Conservation (phyloP, 148 eudicot genomes). For the Euryodendron excelsum region DNA sequence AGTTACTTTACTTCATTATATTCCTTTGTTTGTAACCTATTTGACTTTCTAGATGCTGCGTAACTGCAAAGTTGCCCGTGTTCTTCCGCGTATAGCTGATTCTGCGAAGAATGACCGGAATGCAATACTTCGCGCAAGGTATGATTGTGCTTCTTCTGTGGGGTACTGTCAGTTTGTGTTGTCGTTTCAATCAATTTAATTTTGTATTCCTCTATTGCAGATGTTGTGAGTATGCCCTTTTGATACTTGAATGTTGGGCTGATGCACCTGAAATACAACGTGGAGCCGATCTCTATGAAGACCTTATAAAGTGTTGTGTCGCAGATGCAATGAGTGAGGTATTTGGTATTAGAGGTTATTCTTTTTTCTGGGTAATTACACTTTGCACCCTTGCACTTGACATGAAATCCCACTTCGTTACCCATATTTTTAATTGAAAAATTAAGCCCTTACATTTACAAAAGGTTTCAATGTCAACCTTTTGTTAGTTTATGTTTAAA, state of each 20-base stretch:
- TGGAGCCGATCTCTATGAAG: slow-evolving; percentile 94
- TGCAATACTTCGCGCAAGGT: slow-evolving; percentile 95
- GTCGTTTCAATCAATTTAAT: background rate
- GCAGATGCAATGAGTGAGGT: slow-evolving; percentile 99
- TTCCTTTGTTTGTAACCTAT: slow-evolving; percentile 11
- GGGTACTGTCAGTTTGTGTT: background rate
- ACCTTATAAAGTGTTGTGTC: slow-evolving; percentile 86
- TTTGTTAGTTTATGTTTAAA: too few species aligned
- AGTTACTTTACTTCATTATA: slow-evolving; percentile 1
- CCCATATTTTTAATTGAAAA: too few species aligned
- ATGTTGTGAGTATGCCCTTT: slow-evolving; percentile 97
- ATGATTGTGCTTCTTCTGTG: slow-evolving; percentile 11
- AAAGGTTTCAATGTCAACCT: too few species aligned
- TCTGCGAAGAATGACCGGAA: slow-evolving; percentile 86
- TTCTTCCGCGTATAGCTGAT: slow-evolving; percentile 88
- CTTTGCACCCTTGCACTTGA: too few species aligned
- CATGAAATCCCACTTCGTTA: too few species aligned
- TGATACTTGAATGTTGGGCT: slow-evolving; percentile 91
- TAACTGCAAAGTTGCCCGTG: slow-evolving; percentile 94
- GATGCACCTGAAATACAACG: slow-evolving; percentile 98
- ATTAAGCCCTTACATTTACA: too few species aligned
- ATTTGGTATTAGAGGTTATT: too few species aligned
- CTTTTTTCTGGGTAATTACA: too few species aligned
- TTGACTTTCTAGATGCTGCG: slow-evolving; percentile 76
- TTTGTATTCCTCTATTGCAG: slow-evolving; percentile 37